Evolutionary conservation across 2,329 filamentous ascomycete species (phyloP), one percentile per base, ranked within the genome.

Genomic region (Pseudogymnoascus sp.): DNA sequence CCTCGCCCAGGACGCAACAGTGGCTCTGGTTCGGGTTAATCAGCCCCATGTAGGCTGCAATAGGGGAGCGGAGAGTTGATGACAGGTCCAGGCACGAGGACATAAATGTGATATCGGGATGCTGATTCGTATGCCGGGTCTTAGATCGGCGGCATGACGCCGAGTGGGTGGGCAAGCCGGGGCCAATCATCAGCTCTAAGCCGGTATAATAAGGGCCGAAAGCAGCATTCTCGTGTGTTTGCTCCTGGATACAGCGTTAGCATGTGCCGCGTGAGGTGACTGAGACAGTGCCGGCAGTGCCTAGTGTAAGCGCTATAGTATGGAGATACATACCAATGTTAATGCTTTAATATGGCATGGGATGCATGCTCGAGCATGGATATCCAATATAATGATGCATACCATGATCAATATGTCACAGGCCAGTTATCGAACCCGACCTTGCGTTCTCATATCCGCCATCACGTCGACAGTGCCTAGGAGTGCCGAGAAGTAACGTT

Each of bases 201-300:
- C 45, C 45, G 45, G 45, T 30, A 30, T 30, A 52, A 5, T 30
- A 18, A 18, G 26, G 45, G 15, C 45, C 45, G 45, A 52, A 52
- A 52, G 26, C 26, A 10, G 45, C 26, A 30, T 12, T 30, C 9
- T 30, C 26, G 26, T 52, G 26, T 30, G 41, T 7, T 52, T 18
- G 41, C 45, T 52, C 45, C 45, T 52, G 15, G 15, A 30, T 30
- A 52, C 45, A 52, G 45, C 45, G 26, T 52, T 52, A 52, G 45
- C 26, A 52, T 52, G 45, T 52, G 45, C 15, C 45, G n/a, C 26
- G 15, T 52, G 45, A 30, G 26, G 8, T 52, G 26, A 18, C 45
- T 52, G 10, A 52, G 45, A 52, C 45, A 52, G 30, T 52, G 30
- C 45, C 26, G 26, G 45, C n/a, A 5, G 26, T n/a, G n/a, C n/a